Conservation (phyloP, 192 early-diverging fungal species). For the Coemansia sp. region DNA sequence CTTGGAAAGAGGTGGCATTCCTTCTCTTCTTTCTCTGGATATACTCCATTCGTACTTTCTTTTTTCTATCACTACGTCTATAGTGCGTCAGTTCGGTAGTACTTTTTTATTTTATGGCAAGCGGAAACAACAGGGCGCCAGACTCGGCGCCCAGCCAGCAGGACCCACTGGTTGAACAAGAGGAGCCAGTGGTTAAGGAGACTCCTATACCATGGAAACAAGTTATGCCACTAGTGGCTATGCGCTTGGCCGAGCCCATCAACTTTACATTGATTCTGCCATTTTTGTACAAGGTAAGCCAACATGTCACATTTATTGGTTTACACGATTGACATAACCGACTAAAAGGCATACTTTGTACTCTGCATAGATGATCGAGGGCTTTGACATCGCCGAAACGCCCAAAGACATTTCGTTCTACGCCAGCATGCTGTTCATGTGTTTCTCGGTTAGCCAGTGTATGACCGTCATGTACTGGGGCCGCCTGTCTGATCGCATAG, state of each 20-base stretch:
- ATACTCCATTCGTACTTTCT: background rate
- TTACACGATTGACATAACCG: too few species aligned
- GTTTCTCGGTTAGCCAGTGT: constrained; percentile 50
- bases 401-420: constrained; percentile 78
- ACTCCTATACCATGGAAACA: constrained; percentile 50
- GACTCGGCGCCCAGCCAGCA: background rate
- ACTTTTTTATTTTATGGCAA: background rate
- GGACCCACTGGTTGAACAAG: background rate
- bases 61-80: too few species aligned
- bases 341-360: background rate
- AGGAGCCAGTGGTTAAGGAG: constrained; percentile 13
- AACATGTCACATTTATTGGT: background rate
- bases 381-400: constrained; percentile 56
- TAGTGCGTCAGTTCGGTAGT: background rate
- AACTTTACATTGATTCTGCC: constrained; percentile 73
- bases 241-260: constrained; percentile 64
- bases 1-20: background rate
- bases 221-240: constrained; percentile 22
- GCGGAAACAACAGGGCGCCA: background rate
- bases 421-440: constrained; percentile 50
- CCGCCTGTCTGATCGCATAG: constrained; percentile 69
- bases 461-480: constrained; percentile 65
- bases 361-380: constrained; percentile 14
- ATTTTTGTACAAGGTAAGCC: constrained; percentile 18
- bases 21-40: background rate